These are phyloP conservation scores for Mycosphaerelloides madeirae DNA, from an alignment of 2,329 filamentous ascomycete genomes.

Conservation along the genomic window DNA sequence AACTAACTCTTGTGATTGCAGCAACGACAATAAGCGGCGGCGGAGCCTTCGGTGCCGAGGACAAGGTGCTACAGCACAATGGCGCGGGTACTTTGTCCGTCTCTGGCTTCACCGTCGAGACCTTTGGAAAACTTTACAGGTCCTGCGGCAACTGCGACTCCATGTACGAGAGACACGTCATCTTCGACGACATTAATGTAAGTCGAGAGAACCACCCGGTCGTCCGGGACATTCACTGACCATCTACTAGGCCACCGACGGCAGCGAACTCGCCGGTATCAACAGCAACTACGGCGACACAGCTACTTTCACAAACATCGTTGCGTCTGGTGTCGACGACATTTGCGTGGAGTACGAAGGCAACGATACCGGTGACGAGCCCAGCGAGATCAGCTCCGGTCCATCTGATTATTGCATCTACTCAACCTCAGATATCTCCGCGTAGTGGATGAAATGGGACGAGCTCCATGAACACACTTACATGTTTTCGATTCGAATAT, in stretches of 20 bases:
- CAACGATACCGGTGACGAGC: conserved; percentile 33
- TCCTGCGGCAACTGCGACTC: conserved; percentile 48
- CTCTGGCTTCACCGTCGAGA: conserved; percentile 37
- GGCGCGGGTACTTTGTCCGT: conserved; percentile 36
- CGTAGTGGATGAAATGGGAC: conserved; percentile 9
- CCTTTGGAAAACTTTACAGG: conserved; percentile 49
- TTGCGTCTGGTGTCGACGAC: conserved; percentile 32
- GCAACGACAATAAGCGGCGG: background rate
- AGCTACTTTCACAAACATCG: conserved; percentile 34
- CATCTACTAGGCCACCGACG: background rate
- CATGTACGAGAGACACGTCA: conserved; percentile 40
- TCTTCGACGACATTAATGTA: conserved; percentile 44
- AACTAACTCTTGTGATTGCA: too few relatives aligned
- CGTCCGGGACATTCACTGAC: too few relatives aligned
- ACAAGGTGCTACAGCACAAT: conserved; percentile 44
- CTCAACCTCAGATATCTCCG: conserved; percentile 23
- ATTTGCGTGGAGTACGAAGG: conserved; percentile 36
- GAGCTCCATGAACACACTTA: too few relatives aligned
- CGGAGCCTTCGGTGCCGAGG: conserved; percentile 23
- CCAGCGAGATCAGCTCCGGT: conserved; percentile 28
- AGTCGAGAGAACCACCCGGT: conserved; percentile 39
- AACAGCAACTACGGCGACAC: conserved; percentile 40
- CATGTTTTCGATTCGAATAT: too few relatives aligned
- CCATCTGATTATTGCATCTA: conserved; percentile 33
- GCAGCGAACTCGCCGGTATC: conserved; percentile 20